phyloP scores from a whole-genome alignment of 2,329 filamentous ascomycete species.

The Xylaria sp. region DNA sequence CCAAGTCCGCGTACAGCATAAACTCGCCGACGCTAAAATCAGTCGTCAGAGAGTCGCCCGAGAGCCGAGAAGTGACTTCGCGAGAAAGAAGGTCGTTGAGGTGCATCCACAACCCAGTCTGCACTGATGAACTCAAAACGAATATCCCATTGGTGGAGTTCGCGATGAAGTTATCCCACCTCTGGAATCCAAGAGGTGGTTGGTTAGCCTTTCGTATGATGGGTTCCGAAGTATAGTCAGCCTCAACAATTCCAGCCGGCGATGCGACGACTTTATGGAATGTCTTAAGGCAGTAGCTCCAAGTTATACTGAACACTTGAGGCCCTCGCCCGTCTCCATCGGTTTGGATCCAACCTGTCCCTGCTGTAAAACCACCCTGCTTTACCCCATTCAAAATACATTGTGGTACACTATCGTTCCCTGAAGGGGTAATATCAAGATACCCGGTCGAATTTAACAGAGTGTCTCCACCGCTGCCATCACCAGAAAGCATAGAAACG shows the following conservation, averaged over 20 bases:
- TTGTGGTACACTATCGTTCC: not conserved
- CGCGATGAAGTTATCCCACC: no score
- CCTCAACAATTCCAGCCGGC: not conserved
- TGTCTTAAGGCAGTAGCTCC: not conserved
- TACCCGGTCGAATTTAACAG: not conserved
- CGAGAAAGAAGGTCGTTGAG: not conserved
- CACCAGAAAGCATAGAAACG: no score
- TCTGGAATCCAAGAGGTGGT: no score
- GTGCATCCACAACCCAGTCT: not conserved
- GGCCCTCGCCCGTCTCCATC: not conserved
- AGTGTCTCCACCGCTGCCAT: no score
- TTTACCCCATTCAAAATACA: not conserved
- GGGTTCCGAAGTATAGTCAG: not conserved
- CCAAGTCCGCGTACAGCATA: not conserved
- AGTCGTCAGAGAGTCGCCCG: not conserved
- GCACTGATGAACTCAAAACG: not conserved
- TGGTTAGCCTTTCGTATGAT: not conserved
- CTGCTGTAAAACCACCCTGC: not conserved
- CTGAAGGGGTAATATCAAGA: not conserved
- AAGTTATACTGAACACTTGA: not conserved
- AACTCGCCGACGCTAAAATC: not conserved
- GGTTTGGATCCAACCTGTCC: not conserved
- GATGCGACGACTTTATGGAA: not conserved
- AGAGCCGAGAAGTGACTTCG: not conserved
- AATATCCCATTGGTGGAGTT: not conserved